Conservation (phyloP, 2,329 filamentous ascomycete species). For the Xylariaceae sp. region DNA sequence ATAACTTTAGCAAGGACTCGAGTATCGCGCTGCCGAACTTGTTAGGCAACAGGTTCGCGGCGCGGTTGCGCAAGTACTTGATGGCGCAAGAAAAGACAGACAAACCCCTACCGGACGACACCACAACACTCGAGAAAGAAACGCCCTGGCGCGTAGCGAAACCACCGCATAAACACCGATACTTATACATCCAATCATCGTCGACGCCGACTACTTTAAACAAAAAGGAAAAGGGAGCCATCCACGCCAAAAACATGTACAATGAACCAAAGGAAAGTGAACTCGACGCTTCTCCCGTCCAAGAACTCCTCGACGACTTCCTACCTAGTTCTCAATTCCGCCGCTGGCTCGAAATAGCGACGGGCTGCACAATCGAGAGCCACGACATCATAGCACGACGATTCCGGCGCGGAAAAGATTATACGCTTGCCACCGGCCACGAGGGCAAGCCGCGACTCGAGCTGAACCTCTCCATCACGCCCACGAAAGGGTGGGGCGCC, state of each 20-base stretch:
- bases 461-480: constrained; percentile 80
- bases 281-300: constrained; percentile 55
- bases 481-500: constrained; percentile 74
- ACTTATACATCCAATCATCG: constrained; percentile 66
- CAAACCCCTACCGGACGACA: constrained; percentile 40
- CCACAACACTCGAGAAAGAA: constrained; percentile 51
- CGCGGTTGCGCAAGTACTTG: constrained; percentile 65
- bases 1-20: constrained; percentile 75
- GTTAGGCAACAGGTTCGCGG: constrained; percentile 70
- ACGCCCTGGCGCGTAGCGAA: constrained; percentile 68
- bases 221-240: constrained; percentile 21
- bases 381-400: constrained; percentile 76
- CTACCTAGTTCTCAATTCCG: constrained; percentile 81
- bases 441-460: constrained; percentile 74
- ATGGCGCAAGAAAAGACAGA: constrained; percentile 52
- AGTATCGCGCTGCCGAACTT: constrained; percentile 78
- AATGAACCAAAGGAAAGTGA: too few relatives aligned
- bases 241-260: constrained; percentile 7
- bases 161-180: constrained; percentile 94
- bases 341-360: constrained; percentile 83
- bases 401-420: constrained; percentile 83
- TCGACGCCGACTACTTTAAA: constrained; percentile 3
- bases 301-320: constrained; percentile 74
- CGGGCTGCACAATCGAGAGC: constrained; percentile 65
- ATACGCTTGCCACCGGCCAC: constrained; percentile 86